phyloP scores from a whole-genome alignment of 306 rosid genomes.

The Lathyrus sativus region DNA sequence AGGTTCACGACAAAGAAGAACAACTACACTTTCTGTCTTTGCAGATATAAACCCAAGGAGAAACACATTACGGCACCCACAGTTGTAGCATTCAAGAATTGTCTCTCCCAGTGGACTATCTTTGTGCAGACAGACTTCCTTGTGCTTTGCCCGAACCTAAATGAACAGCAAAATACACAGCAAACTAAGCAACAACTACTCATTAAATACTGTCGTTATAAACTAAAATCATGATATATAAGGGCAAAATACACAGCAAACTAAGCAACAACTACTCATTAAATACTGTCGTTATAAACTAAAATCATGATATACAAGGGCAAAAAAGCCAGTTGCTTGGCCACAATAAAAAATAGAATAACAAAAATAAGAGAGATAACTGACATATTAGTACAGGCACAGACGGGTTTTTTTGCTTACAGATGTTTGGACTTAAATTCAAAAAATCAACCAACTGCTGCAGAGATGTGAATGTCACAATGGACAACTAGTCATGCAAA shows the following conservation, averaged over 20 bases:
- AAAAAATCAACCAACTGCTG: neutral
- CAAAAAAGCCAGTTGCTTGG: constrained; percentile 4
- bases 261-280: constrained; percentile 30
- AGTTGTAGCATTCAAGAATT: constrained; percentile 97
- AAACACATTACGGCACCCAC: constrained; percentile 98
- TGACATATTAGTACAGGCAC: neutral
- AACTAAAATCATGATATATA: constrained; percentile 6
- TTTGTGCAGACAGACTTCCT: constrained; percentile 98
- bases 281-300: constrained; percentile 29
- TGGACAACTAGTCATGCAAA: neutral
- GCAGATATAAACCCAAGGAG: constrained; percentile 99
- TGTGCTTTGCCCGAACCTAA: constrained; percentile 98
- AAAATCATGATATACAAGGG: neutral
- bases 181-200: constrained; percentile 32
- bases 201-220: constrained; percentile 19
- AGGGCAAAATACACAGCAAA: too few species aligned
- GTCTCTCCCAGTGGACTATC: constrained; percentile 99
- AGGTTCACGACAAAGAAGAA: constrained; percentile 97
- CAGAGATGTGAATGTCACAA: neutral
- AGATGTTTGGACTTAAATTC: neutral
- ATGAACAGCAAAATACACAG: constrained; percentile 40
- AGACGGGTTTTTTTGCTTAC: neutral
- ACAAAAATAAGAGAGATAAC: neutral
- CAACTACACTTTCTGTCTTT: constrained; percentile 99
- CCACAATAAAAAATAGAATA: neutral